Conservation (phyloP, 163 green algal genomes). For the Trebouxiophyceae sp. region DNA sequence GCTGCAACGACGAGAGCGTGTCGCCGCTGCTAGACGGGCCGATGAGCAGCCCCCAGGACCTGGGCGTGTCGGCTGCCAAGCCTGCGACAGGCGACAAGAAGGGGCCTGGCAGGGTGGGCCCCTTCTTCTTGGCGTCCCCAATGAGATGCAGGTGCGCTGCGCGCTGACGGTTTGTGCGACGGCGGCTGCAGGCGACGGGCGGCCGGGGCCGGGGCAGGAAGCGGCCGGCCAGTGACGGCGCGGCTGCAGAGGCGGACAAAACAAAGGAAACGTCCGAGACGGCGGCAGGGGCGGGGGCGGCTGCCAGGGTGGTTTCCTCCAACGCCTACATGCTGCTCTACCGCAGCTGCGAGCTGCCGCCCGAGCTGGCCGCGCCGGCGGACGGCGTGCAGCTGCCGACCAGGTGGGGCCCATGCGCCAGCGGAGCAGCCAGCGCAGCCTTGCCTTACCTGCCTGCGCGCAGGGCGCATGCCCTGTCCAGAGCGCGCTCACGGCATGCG, state of each 20-base stretch:
- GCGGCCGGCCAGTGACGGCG: not conserved
- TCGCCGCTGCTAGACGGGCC: conserved; percentile 41
- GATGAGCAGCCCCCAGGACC: conserved; percentile 38
- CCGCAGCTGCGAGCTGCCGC: conserved; percentile 9
- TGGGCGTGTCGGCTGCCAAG: conserved; percentile 25
- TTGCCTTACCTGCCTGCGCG: too few species aligned
- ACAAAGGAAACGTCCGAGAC: not conserved
- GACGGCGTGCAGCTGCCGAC: conserved; percentile 5
- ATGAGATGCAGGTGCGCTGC: not conserved
- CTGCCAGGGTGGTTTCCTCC: conserved; percentile 22
- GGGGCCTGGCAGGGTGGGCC: too few species aligned
- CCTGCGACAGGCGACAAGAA: too few species aligned
- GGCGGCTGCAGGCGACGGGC: not conserved
- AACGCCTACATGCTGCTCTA: conserved; percentile 81
- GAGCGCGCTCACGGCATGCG: not conserved
- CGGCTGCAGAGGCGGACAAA: not conserved
- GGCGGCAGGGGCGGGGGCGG: not conserved
- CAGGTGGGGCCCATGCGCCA: conserved; percentile 1
- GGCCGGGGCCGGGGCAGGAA: not conserved
- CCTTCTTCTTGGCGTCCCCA: not conserved
- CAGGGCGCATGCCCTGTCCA: too few species aligned
- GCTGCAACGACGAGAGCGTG: conserved; percentile 73
- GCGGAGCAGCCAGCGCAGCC: too few species aligned
- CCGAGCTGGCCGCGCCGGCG: not conserved
- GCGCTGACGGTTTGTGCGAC: not conserved